These are phyloP conservation scores for Symbiodinium natans DNA, from an alignment of 73 alveolate genomes.

Conservation along the genomic window DNA sequence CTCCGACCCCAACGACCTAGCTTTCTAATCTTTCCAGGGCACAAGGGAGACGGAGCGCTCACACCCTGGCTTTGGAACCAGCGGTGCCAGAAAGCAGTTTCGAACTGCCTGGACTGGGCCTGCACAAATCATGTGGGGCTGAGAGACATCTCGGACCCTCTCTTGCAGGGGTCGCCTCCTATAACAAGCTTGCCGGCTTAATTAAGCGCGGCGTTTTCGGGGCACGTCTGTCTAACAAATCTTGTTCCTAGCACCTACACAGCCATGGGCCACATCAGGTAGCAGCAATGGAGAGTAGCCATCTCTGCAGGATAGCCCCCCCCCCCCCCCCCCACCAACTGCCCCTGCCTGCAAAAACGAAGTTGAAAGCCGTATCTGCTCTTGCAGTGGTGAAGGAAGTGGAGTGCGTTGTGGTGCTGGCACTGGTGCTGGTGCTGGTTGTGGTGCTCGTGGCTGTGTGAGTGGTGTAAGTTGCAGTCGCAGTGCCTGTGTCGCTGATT, in stretches of 20 bases:
- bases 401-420: not conserved
- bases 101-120: slow-evolving; percentile 17
- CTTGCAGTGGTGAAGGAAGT: not conserved
- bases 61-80: slow-evolving; percentile 72
- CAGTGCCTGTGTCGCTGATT: not conserved
- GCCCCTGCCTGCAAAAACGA: not conserved
- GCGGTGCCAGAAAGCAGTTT: slow-evolving; percentile 46
- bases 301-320: too few relatives aligned
- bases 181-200: too few relatives aligned
- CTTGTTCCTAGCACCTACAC: too few relatives aligned
- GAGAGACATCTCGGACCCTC: too few relatives aligned
- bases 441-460: not conserved
- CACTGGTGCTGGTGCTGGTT: not conserved
- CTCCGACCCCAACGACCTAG: too few relatives aligned
- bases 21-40: not conserved
- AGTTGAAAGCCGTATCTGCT: not conserved
- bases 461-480: not conserved
- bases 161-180: too few relatives aligned
- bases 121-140: too few relatives aligned
- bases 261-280: too few relatives aligned
- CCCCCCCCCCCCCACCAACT: too few relatives aligned
- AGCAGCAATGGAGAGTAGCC: too few relatives aligned
- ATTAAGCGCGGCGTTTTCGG: too few relatives aligned
- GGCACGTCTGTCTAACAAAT: too few relatives aligned
- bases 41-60: not conserved